Percentiles rank a stretch among this genome's conserved stretches.
phyloP scores from a whole-genome alignment of 2,329 filamentous ascomycete species.

The Neopestalotiopsis sp. region DNA sequence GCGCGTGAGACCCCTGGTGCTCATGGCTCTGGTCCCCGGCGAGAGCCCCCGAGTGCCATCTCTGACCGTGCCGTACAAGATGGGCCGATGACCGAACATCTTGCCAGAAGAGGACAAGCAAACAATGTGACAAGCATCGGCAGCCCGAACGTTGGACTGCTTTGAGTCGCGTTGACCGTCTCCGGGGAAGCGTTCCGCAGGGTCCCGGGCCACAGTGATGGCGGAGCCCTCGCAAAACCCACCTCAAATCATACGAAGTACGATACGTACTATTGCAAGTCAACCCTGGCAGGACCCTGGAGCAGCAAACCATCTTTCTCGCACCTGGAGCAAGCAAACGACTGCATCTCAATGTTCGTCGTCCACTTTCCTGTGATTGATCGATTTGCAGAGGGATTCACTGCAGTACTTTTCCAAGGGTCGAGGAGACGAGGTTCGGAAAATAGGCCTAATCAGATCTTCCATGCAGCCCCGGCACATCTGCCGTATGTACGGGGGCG shows the following conservation, averaged over 20 bases:
- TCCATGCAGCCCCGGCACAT: background rate
- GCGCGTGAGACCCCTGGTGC: background rate
- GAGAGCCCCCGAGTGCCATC: background rate
- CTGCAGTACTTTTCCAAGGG: background rate
- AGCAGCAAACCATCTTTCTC: background rate
- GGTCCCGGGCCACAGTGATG: background rate
- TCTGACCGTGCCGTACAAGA: background rate
- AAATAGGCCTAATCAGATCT: background rate
- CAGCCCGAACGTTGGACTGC: background rate
- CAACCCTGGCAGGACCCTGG: background rate
- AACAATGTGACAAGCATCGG: background rate
- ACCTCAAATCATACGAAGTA: background rate
- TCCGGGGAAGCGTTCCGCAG: background rate
- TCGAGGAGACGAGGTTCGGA: background rate
- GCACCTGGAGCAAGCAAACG: background rate
- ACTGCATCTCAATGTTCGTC: background rate
- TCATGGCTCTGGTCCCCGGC: background rate
- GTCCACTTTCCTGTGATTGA: background rate
- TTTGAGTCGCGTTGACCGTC: background rate
- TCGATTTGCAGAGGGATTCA: background rate
- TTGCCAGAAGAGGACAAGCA: background rate
- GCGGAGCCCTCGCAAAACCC: background rate
- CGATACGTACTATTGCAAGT: no score
- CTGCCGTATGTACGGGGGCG: background rate
- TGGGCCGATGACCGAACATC: background rate